Conservation (phyloP, 192 early-diverging fungal genomes). For the Helicostylum pulchrum region DNA sequence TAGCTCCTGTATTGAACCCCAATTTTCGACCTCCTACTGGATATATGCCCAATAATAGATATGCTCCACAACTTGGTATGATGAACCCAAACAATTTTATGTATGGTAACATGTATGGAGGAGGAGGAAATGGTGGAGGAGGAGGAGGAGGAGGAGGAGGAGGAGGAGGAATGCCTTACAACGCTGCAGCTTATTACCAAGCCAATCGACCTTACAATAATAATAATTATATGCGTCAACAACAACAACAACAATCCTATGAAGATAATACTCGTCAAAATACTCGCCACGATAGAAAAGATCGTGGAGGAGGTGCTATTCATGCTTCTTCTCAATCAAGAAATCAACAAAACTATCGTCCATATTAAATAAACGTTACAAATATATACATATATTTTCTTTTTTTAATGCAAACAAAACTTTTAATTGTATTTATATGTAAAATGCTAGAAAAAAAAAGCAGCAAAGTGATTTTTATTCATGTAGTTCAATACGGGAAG, state of each 20-base stretch:
- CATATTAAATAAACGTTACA: constrained; percentile 29
- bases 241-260: constrained; percentile 25
- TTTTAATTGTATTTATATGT: too few species aligned
- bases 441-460: constrained; percentile 16
- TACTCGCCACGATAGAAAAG: constrained; percentile 11
- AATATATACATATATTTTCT: too few species aligned
- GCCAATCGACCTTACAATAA: constrained; percentile 21
- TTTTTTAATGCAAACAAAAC: too few species aligned
- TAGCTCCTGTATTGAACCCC: constrained; percentile 17
- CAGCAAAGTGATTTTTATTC: background rate
- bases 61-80: constrained; percentile 21
- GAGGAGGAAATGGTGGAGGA: constrained; percentile 36
- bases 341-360: constrained; percentile 40
- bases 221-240: constrained; percentile 29
- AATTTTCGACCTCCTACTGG: constrained; percentile 30
- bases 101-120: constrained; percentile 36
- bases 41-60: constrained; percentile 31
- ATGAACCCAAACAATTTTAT: constrained; percentile 30
- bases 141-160: constrained; percentile 37
- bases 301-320: constrained; percentile 35
- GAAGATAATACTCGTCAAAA: constrained; percentile 15
- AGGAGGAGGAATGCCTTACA: constrained; percentile 34
- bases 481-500: background rate
- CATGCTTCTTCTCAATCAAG: constrained; percentile 40
- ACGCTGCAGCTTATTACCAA: constrained; percentile 34